Base-by-base conservation (phyloP, 768 basidiomycete genomes). In the Leucosporidium yakuticum region DNA sequence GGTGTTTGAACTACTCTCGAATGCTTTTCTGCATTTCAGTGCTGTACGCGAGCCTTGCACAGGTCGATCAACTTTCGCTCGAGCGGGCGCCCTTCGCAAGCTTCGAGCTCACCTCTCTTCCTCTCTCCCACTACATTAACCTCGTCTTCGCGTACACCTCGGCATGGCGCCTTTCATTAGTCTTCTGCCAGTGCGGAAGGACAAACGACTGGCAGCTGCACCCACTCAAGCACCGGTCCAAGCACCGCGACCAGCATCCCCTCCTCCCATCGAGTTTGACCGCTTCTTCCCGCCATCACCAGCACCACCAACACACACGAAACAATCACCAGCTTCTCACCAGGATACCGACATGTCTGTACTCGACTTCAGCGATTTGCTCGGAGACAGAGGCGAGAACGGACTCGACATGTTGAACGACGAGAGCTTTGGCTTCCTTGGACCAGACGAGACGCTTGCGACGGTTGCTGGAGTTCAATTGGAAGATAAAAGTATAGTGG, bases 341-440 rank as follows among this genome's bases (percentile, higher is more conserved):
- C 53, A 54, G 9, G 53, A 29, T 12, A 12, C 20, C 15, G 53
- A 54, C 25, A 31, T 27, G 31, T 54, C 53, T 12, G 29, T 54
- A 19, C 27, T 54, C 27, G 53, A 54, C 53, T 54, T 54, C 20
- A 31, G 53, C 14, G 53, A 54, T 15, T 27, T 54, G 27, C 53
- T 54, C 27, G 27, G 31, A 6, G 29, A 31, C 53, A 54, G 53
- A 25, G 53, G 53, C 4, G 53, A 21, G 27, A 31, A 31, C 20
- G 53, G 20, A 23, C n/a, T 54, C 27, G 53, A 54, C 53, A 54
- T 54, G 53, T 54, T 54, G 53, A 54, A 54, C 20, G 53, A 54
- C 9, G 53, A 31, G 25, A 31, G 31, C 53, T 31, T 54, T 3
- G 27, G 27, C 20, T 54, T 31, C 27, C 31, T 54, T 5, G 25